Evolutionary conservation across 2,329 filamentous ascomycete species (phyloP), one percentile per base, ranked within the genome.

Genomic region (Ophiostoma australiae): DNA sequence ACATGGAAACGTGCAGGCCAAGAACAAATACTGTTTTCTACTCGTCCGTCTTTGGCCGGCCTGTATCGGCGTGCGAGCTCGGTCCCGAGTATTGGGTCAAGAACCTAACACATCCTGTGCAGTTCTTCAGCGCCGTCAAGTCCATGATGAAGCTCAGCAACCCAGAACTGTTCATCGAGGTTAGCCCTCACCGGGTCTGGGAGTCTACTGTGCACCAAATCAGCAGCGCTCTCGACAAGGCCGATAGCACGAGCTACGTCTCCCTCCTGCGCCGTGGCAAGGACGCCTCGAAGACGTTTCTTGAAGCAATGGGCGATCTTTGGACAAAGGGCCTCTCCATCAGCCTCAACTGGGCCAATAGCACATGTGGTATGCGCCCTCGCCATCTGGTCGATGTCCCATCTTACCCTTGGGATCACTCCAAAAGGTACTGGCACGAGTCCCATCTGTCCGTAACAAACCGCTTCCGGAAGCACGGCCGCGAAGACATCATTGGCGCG

Each of bases 331-430:
- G 73, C 0, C 67, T 70, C 8, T 3, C 67, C 0, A 4, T 73
- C 27, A 68, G 55, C 17, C 35, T 72, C 15, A 48, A 72, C 27
- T 75, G 73, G 74, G 3, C 41, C 17, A 58, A 11, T 13, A 67
- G 39, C 23, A 7, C 66, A 5, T 15, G 11, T 6, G 66, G 66
- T 11, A 44, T 15, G n/a, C 37, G 27, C n/a, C 37, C 66, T 13
- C 66, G 71, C 0, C 74, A 74, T 72, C 74, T 82, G 8, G 73
- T 76, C 1, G 78, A 81, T 67, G 76, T 80, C 1, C 81, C 82
- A 0, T 73, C 77, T 1, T 84, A 83, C 70, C 78, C 80, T 0
- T 84, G 81, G 75, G 78, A 82, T 67, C 80, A 81, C 58, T 77
- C 78, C 4, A 76, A 75, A 2, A 75, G 44, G 0, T 81, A 80